Percentiles rank a stretch among this genome's conserved stretches.
Conservation (phyloP, 1,139 yeast genomes). For the Pichia inconspicua region DNA sequence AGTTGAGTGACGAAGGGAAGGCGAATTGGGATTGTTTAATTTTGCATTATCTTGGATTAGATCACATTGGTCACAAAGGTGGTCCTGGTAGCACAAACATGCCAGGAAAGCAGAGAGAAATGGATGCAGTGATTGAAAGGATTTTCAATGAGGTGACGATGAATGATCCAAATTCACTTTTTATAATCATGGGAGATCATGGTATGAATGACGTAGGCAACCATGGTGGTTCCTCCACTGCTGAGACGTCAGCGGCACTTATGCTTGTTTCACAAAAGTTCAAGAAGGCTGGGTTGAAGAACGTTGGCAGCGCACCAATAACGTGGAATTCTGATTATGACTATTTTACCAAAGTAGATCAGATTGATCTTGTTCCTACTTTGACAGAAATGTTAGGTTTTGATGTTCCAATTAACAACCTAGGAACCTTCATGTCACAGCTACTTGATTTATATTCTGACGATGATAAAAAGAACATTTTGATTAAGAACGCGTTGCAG, state of each 20-base stretch:
- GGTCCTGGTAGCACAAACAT: slow-evolving; percentile 78
- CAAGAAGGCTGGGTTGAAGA: slow-evolving; percentile 16
- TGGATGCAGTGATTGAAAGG: slow-evolving; percentile 59
- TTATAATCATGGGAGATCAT: slow-evolving; percentile 86
- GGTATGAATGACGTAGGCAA: slow-evolving; percentile 94
- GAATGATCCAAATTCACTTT: slow-evolving; percentile 47
- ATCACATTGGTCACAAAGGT: slow-evolving; percentile 96
- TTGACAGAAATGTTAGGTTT: slow-evolving; percentile 63
- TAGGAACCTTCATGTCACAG: slow-evolving; percentile 63
- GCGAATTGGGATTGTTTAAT: slow-evolving; percentile 76
- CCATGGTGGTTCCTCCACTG: slow-evolving; percentile 90
- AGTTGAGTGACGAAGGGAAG: slow-evolving; percentile 32
- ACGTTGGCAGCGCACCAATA: slow-evolving; percentile 29
- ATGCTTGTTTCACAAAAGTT: slow-evolving; percentile 61
- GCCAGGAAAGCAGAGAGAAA: slow-evolving; percentile 75
- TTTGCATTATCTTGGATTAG: slow-evolving; percentile 85
- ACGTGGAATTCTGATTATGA: slow-evolving; percentile 42
- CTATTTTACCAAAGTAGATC: slow-evolving; percentile 54
- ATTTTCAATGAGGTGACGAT: slow-evolving; percentile 40
- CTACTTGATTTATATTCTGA: slow-evolving; percentile 41
- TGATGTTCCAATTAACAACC: slow-evolving; percentile 78
- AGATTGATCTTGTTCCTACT: slow-evolving; percentile 86
- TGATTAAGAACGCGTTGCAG: slow-evolving; percentile 58
- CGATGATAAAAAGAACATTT: slow-evolving; percentile 30
- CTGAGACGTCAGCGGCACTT: slow-evolving; percentile 86